These are phyloP conservation scores for Phragmites australis DNA, from an alignment of 176 grass and related monocot genomes.

Conservation along the genomic window DNA sequence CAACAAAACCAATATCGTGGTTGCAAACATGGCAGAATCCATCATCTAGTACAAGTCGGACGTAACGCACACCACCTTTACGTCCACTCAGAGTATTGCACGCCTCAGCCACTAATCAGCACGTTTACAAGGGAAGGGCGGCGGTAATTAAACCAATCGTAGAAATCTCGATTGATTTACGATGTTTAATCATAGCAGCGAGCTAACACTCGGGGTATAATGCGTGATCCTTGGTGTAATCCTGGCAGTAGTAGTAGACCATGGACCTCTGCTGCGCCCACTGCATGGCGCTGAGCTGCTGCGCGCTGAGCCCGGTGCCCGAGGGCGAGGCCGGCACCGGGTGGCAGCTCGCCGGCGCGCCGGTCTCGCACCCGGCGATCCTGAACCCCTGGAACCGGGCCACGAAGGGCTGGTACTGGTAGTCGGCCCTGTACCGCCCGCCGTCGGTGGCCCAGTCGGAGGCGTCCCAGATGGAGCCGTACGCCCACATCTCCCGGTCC, in stretches of 20 bases:
- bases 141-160: background rate
- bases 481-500: constrained; percentile 61
- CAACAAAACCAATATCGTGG: too few species aligned
- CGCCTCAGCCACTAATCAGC: background rate
- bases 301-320: constrained; percentile 42
- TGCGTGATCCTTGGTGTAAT: constrained; percentile 52
- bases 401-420: constrained; percentile 72
- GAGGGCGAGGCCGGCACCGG: constrained; percentile 45
- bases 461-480: constrained; percentile 88
- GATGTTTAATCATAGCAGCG: too few species aligned
- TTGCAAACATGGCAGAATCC: too few species aligned
- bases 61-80: too few species aligned
- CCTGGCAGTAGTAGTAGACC: constrained; percentile 81
- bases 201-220: constrained; percentile 67
- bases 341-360: constrained; percentile 28
- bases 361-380: constrained; percentile 54
- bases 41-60: too few species aligned
- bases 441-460: constrained; percentile 83
- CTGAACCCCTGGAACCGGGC: constrained; percentile 41
- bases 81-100: background rate
- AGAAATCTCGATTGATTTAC: too few species aligned
- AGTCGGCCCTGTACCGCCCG: constrained; percentile 67
- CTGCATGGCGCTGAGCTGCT: constrained; percentile 57
- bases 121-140: background rate
- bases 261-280: constrained; percentile 75